Base-by-base conservation (phyloP, 2,329 filamentous ascomycete genomes). In the Geosmithia morbida region DNA sequence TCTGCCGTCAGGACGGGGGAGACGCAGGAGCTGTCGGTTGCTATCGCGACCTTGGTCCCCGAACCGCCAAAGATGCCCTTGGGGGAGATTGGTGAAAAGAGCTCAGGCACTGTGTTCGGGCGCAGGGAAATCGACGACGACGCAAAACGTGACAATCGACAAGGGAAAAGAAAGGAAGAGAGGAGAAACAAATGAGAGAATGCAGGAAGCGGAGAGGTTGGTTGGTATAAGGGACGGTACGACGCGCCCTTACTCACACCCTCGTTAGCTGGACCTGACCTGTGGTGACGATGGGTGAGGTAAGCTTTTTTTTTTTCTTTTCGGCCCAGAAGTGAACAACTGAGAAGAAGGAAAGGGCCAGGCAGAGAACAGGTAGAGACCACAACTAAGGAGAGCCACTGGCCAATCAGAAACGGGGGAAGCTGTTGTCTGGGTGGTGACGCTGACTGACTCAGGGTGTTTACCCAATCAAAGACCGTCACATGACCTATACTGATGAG, bases 281-380 rank as follows among this genome's bases (percentile, higher is more conserved):
- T 43, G 22, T 30, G 14, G 41, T 45, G 47, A 16, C 43, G 43
- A 42, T 17, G 30, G 46, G 47, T 45, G 47, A 48, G 47, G 47
- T 45, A 54, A 56, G 56, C 57, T 62, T 63, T 62, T 61, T 60
- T 58, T 33, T 37, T 37, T 16, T 16, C 14, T 37, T 37, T 26
- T 26, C 22, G 22, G 6, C 33, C 33, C 33, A 37, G 33, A 16
- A 37, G 33, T 16, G 7, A 18, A 44, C 13, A 18, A 10, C 18
- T 42, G n/a, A 22, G 20, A 11, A 8, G 46, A 29, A 42, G 13
- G 16, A 3, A 18, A 43, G 41, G 8, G 46, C 8, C 10, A 33
- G 20, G n/a, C 20, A 13, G 39, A 17, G 19, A 17, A 18, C 10
- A 20, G 11, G n/a, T 11, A 30, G 29, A 6, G 29, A 11, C 29